Conservation (phyloP, 768 basidiomycete species). For the Chalciporus chontae region DNA sequence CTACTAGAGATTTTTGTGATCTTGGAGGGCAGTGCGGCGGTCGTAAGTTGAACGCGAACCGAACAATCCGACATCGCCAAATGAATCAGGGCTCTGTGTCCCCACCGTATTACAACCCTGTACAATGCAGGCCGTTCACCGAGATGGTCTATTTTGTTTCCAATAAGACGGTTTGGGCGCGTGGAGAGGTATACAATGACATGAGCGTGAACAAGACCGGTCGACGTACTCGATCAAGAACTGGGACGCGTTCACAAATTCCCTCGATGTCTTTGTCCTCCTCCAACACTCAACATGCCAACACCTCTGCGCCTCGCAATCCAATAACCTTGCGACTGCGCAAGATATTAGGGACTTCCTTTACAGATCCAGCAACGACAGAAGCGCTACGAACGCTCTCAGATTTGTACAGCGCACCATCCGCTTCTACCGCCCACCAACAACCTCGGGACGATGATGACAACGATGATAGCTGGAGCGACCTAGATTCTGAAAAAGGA, state of each 20-base stretch:
- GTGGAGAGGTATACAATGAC: no score
- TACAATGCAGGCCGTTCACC: no score
- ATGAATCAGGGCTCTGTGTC: no score
- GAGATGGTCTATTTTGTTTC: no score
- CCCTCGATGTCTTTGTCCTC: slow-evolving; percentile 11
- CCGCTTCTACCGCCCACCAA: slow-evolving; percentile 16
- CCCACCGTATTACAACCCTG: no score
- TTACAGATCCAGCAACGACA: slow-evolving; percentile 69
- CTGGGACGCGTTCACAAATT: not conserved
- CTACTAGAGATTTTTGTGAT: not conserved
- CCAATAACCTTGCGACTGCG: slow-evolving; percentile 86
- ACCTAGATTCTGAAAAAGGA: slow-evolving; percentile 12
- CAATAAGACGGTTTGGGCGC: no score
- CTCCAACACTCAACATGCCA: slow-evolving; percentile 10
- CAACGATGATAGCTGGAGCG: slow-evolving; percentile 30
- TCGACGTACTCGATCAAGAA: not conserved
- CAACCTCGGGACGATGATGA: slow-evolving; percentile 24
- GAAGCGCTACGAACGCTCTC: slow-evolving; percentile 85
- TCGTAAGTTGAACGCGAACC: not conserved
- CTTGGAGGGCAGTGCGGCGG: not conserved
- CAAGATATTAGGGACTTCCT: slow-evolving; percentile 82
- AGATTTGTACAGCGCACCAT: slow-evolving; percentile 55
- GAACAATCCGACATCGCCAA: not conserved
- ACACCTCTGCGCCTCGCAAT: slow-evolving; percentile 39
- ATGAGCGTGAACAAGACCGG: no score